These are phyloP conservation scores for Delphinella strobiligena DNA, from an alignment of 2,329 filamentous ascomycete genomes.

Conservation along the genomic window DNA sequence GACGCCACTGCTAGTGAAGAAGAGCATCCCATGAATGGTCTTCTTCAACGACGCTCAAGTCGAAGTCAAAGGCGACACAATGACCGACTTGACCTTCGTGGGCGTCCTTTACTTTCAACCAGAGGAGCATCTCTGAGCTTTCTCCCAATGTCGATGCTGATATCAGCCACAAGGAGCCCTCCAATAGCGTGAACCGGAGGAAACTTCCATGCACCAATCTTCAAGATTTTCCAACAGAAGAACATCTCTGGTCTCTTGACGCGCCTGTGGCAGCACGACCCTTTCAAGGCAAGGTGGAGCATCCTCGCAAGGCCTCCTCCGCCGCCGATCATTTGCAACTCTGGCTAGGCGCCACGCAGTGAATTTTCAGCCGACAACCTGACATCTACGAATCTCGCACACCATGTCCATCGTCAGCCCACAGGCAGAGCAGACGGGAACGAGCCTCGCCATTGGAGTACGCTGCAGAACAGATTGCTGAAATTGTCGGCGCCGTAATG, in stretches of 20 bases:
- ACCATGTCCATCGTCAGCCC: not conserved
- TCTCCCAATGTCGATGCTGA: not conserved
- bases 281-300: conserved; percentile 39
- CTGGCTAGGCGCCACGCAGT: too few species aligned
- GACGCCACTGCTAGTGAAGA: too few species aligned
- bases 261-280: conserved; percentile 38
- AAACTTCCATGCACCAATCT: conserved; percentile 6
- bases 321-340: too few species aligned
- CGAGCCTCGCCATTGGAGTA: too few species aligned
- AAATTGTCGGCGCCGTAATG: conserved; percentile 2
- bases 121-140: not conserved
- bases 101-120: not conserved
- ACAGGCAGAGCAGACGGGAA: too few species aligned
- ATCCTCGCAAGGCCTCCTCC: conserved; percentile 29
- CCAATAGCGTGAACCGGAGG: not conserved
- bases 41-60: not conserved
- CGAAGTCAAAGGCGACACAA: not conserved
- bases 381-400: not conserved
- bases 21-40: too few species aligned
- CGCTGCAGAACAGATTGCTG: conserved; percentile 2
- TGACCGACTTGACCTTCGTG: not conserved
- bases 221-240: conserved; percentile 30
- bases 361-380: too few species aligned
- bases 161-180: not conserved
- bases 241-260: conserved; percentile 39